Evolutionary conservation across 1,139 yeast genomes (phyloP).

Genomic region (Sporopachydermia cereana): DNA sequence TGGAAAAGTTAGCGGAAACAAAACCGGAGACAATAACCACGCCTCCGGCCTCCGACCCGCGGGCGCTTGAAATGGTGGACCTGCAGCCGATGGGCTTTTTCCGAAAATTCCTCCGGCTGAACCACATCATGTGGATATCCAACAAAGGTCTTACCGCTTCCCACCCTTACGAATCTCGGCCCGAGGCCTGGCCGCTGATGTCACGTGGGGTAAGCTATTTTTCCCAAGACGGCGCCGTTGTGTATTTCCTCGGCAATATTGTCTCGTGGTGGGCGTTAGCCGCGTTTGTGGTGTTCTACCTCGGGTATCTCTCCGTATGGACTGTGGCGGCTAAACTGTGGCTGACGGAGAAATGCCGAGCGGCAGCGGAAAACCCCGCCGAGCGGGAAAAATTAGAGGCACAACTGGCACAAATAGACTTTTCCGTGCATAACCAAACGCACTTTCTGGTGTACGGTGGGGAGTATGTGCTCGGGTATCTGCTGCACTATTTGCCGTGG

Average conservation of each 20-base stretch:
- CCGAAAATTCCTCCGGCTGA: constrained; percentile 66
- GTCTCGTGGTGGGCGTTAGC: constrained; percentile 34
- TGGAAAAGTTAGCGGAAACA: constrained; percentile 16
- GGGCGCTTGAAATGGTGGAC: constrained; percentile 33
- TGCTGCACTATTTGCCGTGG: constrained; percentile 13
- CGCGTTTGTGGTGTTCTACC: constrained; percentile 14
- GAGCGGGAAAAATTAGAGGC: constrained; percentile 7
- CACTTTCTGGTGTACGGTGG: constrained; percentile 12
- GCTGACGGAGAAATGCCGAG: not conserved
- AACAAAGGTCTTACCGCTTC: constrained; percentile 76
- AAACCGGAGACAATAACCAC: not conserved
- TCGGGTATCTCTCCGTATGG: constrained; percentile 9
- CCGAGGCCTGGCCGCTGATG: constrained; percentile 43
- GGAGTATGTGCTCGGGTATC: constrained; percentile 16
- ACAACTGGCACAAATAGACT: constrained; percentile 2
- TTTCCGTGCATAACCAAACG: constrained; percentile 15
- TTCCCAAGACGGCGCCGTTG: constrained; percentile 31
- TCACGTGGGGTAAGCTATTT: constrained; percentile 43
- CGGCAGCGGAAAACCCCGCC: constrained; percentile 3
- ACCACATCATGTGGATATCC: constrained; percentile 83
- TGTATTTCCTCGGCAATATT: constrained; percentile 49
- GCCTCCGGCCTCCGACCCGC: constrained; percentile 19
- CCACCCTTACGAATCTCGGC: constrained; percentile 74
- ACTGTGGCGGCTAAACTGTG: constrained; percentile 8
- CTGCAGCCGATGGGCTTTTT: constrained; percentile 44